Conservation (phyloP, 2,329 filamentous ascomycete species). For the Colletotrichum eleusines region DNA sequence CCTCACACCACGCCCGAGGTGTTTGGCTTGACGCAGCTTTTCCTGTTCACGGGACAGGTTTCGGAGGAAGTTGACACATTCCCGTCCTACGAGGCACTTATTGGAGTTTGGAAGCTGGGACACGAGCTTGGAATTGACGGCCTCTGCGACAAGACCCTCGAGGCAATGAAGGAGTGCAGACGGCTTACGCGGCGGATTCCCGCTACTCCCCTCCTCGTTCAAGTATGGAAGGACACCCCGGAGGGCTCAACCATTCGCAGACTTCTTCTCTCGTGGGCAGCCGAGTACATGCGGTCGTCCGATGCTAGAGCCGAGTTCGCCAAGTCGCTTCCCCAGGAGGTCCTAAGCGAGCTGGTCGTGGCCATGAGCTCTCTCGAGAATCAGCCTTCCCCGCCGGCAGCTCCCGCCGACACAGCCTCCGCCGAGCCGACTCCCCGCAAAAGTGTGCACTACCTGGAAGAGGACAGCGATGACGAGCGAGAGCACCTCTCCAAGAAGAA, state of each 20-base stretch:
- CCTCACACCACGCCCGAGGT: conserved; percentile 61
- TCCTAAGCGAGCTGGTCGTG: conserved; percentile 72
- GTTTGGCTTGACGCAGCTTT: conserved; percentile 68
- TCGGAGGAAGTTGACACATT: conserved; percentile 56
- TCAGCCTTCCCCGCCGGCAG: conserved; percentile 47
- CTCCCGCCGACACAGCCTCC: conserved; percentile 39
- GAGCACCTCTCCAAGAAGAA: conserved; percentile 54
- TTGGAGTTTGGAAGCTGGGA: conserved; percentile 69
- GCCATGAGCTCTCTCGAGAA: conserved; percentile 69
- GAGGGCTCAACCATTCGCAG: conserved; percentile 70
- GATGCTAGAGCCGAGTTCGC: conserved; percentile 69
- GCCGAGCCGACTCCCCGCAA: conserved; percentile 52
- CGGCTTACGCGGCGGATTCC: conserved; percentile 67
- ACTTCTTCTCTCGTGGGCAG: conserved; percentile 71
- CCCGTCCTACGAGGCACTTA: conserved; percentile 66
- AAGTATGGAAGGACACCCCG: conserved; percentile 72
- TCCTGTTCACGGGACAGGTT: conserved; percentile 64
- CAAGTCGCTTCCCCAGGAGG: conserved; percentile 70
- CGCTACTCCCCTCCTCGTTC: conserved; percentile 68
- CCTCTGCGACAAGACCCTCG: conserved; percentile 67
- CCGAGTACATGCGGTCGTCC: conserved; percentile 72
- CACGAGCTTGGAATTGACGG: conserved; percentile 64
- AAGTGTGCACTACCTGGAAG: conserved; percentile 63
- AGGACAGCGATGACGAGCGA: conserved; percentile 56
- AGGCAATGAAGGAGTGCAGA: conserved; percentile 69